These are phyloP conservation scores for Fraxinus sp. DNA, from an alignment of 305 asterid genomes.

Conservation along the genomic window DNA sequence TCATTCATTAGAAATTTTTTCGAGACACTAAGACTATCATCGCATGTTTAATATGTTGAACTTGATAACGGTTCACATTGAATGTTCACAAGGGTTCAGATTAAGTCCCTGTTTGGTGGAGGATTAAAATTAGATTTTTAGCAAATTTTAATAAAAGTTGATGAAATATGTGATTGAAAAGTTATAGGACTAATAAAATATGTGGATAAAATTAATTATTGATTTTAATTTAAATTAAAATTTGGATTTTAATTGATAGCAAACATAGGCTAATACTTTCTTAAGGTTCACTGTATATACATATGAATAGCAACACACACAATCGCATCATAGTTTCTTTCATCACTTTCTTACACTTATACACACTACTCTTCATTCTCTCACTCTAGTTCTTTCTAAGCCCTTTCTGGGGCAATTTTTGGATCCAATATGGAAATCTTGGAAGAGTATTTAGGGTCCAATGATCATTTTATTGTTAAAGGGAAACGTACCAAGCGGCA, in stretches of 20 bases:
- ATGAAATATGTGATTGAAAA: too few species aligned
- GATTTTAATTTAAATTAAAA: too few species aligned
- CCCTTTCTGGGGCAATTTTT: not conserved
- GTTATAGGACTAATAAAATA: too few species aligned
- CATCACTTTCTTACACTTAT: constrained; percentile 39
- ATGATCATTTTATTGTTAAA: constrained; percentile 49
- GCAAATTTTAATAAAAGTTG: too few species aligned
- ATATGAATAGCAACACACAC: not conserved
- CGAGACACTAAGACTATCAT: not conserved
- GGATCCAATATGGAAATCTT: constrained; percentile 27
- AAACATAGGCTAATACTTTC: constrained; percentile 5
- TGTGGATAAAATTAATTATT: too few species aligned
- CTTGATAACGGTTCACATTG: not conserved
- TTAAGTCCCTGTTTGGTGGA: too few species aligned
- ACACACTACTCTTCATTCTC: constrained; percentile 12
- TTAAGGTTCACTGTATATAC: not conserved
- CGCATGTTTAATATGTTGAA: not conserved
- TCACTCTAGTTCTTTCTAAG: not conserved
- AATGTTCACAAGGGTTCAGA: constrained; percentile 35
- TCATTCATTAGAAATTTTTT: too few species aligned
- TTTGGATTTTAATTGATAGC: too few species aligned
- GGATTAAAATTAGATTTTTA: too few species aligned
- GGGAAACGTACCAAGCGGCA: constrained; percentile 68
- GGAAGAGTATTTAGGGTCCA: constrained; percentile 37
- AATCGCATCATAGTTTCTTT: constrained; percentile 37